Evolutionary conservation across 2,329 filamentous ascomycete genomes (phyloP), one percentile per base, ranked within the genome.

Genomic region (Calonectria hawksworthii): DNA sequence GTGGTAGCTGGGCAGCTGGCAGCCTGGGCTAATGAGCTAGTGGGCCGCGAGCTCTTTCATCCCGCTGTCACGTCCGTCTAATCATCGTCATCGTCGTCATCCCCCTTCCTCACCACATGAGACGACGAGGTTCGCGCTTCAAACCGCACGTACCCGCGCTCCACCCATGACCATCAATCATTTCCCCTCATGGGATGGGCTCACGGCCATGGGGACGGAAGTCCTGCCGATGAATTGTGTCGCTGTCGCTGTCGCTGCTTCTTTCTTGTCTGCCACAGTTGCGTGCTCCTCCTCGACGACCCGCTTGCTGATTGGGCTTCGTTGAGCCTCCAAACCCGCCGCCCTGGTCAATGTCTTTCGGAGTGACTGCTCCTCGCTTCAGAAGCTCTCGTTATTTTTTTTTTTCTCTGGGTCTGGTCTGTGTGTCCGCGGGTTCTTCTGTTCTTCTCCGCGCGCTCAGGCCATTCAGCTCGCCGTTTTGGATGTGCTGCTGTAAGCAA

Each of bases 31-130:
- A 63, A 63, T 63, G 56, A 63, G 56, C 56, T 63, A 63, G 56
- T 63, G 56, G 56, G 56, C 34, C 56, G 56, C 56, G 56, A 36
- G n/a, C 56, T 61, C 56, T 63, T 34, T 41, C 56, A 41, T 63
- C 56, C 56, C 56, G 56, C 56, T 63, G 56, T 63, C 56, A 36
- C 52, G 36, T 23, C 52, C 66, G 66, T 68, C 66, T 44, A 38
- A 67, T 67, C 64, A 51, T 67, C 64, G 32, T 67, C 32, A 69
- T 69, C 52, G 41, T 47, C 67, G 41, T 61, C 65, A 47, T 69
- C 36, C 67, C 56, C 67, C 54, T 69, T 59, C 44, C 67, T 69
- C 67, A 69, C 67, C 52, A 69, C 52, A 69, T 69, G 52, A 56
- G 51, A 69, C 38, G 38, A 47, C 56, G 67, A 61, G 38, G 52